phyloP scores from a whole-genome alignment of 202 grass and related monocot genomes.

The Schoenoplectus triqueter region DNA sequence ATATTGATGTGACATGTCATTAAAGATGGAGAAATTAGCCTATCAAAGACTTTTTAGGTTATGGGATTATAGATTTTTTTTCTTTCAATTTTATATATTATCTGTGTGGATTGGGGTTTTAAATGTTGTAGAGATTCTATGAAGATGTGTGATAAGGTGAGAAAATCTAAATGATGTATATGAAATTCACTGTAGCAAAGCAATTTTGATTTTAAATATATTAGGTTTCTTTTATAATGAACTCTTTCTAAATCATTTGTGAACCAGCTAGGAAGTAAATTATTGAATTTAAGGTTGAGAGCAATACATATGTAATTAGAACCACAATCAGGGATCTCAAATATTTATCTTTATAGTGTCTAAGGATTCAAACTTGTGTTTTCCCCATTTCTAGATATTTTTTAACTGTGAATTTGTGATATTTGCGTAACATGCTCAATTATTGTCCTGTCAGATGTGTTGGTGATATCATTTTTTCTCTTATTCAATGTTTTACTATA shows the following conservation, averaged over 20 bases:
- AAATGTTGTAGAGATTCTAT: slow-evolving; percentile 26
- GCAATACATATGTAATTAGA: not conserved
- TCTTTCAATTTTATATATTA: not conserved
- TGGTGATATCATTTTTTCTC: not conserved
- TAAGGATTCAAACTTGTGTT: not conserved
- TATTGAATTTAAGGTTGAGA: not conserved
- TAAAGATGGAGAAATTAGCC: slow-evolving; percentile 73
- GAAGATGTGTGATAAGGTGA: not conserved
- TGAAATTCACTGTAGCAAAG: not conserved
- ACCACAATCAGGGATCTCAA: not conserved
- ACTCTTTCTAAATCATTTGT: not conserved
- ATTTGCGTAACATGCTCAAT: not conserved
- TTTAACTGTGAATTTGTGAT: not conserved
- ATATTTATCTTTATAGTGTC: not conserved
- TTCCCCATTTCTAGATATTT: not conserved
- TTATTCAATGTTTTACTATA: not conserved
- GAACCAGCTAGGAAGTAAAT: not conserved
- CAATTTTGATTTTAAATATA: slow-evolving; percentile 10
- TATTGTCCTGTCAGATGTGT: not conserved
- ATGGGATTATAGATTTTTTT: not conserved
- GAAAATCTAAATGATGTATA: not conserved
- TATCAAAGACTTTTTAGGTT: slow-evolving; percentile 19
- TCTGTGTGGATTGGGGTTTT: not conserved
- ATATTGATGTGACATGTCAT: slow-evolving; percentile 80
- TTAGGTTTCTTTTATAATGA: not conserved